Percentiles rank a stretch among this genome's conserved stretches.
These are phyloP conservation scores for Auricularia sp. DNA, from an alignment of 768 basidiomycete genomes.

Conservation along the genomic window DNA sequence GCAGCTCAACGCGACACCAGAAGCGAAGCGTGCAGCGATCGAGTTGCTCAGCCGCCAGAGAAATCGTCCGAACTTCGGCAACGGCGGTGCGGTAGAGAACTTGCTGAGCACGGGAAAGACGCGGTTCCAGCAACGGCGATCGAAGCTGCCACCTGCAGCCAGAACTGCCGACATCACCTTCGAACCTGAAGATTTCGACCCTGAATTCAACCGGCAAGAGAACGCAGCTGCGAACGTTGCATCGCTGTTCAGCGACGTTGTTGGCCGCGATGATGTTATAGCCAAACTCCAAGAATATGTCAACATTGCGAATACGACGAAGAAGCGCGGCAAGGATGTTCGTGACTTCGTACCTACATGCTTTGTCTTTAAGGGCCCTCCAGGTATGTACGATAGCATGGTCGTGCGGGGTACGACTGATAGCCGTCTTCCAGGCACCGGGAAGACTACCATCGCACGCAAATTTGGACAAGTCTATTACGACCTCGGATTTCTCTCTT, in stretches of 20 bases:
- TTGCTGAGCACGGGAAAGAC: constrained; percentile 41
- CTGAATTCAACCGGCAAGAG: constrained; percentile 41
- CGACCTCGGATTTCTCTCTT: constrained; percentile 34
- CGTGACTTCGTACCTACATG: constrained; percentile 48
- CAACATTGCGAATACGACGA: constrained; percentile 34
- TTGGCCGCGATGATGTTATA: constrained; percentile 49
- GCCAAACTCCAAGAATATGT: constrained; percentile 43
- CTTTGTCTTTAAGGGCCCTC: constrained; percentile 66
- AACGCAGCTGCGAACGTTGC: constrained; percentile 41
- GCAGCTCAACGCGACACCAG: constrained; percentile 45
- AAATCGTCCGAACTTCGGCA: constrained; percentile 52
- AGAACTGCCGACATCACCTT: constrained; percentile 21
- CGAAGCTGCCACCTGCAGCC: constrained; percentile 15
- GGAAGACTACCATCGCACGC: constrained; percentile 53
- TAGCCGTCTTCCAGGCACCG: constrained; percentile 35
- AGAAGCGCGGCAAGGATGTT: constrained; percentile 31
- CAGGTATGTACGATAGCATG: constrained; percentile 31
- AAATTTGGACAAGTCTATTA: constrained; percentile 56
- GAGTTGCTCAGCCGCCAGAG: constrained; percentile 26
- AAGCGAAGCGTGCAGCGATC: constrained; percentile 48
- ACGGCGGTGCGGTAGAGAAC: constrained; percentile 57
- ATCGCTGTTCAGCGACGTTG: constrained; percentile 51
- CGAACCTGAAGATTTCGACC: constrained; percentile 49
- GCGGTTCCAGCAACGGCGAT: constrained; percentile 33
- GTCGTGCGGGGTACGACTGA: too few species aligned